These are phyloP conservation scores for Psilocybe sp. DNA, from an alignment of 768 basidiomycete species.

Conservation along the genomic window DNA sequence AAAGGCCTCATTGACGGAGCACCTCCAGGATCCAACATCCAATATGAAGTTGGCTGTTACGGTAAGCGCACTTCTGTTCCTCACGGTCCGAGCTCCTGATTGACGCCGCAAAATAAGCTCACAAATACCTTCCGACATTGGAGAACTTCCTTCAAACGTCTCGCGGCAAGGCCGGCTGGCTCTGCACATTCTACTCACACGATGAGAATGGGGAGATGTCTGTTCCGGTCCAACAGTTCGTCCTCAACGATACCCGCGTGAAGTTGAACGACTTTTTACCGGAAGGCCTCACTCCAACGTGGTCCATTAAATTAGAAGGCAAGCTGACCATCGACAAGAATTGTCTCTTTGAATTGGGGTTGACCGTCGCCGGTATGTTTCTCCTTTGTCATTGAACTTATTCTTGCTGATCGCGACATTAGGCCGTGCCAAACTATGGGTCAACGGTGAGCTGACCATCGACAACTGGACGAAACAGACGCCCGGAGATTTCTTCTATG, in stretches of 20 bases:
- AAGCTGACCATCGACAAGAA: conserved; percentile 46
- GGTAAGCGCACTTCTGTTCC: conserved; percentile 32
- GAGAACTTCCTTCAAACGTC: conserved; percentile 54
- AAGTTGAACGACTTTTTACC: conserved; percentile 70
- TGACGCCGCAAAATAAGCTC: conserved; percentile 34
- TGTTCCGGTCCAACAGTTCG: conserved; percentile 42
- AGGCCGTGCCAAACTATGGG: conserved; percentile 63
- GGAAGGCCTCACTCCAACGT: conserved; percentile 45
- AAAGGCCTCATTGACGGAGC: conserved; percentile 54
- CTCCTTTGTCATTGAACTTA: not conserved
- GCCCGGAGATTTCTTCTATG: conserved; percentile 69
- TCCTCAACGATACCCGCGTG: conserved; percentile 57
- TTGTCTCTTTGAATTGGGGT: conserved; percentile 54
- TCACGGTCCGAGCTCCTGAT: not conserved
- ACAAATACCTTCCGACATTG: conserved; percentile 70
- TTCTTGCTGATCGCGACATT: not conserved
- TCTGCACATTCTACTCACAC: conserved; percentile 60
- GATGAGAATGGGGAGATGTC: conserved; percentile 45
- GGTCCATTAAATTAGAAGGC: conserved; percentile 58
- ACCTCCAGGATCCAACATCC: conserved; percentile 46
- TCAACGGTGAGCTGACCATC: conserved; percentile 55
- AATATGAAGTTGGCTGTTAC: conserved; percentile 63
- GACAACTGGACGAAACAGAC: conserved; percentile 73
- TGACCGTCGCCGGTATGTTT: conserved; percentile 54
- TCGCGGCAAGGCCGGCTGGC: conserved; percentile 57